Percentiles rank a stretch among this genome's conserved stretches.
These are phyloP conservation scores for Cordyceps cicadae DNA, from an alignment of 2,329 filamentous ascomycete genomes.

Conservation along the genomic window DNA sequence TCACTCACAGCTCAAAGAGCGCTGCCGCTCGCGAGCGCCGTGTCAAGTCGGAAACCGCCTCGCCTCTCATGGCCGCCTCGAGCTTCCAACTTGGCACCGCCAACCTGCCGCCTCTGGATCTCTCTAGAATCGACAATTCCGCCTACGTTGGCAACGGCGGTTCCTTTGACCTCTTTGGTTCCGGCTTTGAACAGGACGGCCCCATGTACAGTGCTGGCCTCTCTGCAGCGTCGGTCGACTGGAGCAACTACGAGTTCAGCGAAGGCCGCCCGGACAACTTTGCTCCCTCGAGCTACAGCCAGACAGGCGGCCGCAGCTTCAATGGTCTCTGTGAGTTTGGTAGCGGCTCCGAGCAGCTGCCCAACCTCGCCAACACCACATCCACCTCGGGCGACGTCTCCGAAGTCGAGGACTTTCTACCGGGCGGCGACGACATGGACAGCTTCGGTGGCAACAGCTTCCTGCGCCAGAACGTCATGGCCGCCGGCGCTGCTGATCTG, in stretches of 20 bases:
- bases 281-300: constrained; percentile 46
- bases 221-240: constrained; percentile 42
- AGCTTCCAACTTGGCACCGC: constrained; percentile 46
- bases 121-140: constrained; percentile 46
- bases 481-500: constrained; percentile 32
- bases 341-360: constrained; percentile 45
- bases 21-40: constrained; percentile 39
- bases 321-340: constrained; percentile 43
- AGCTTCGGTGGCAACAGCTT: constrained; percentile 39
- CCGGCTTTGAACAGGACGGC: constrained; percentile 42
- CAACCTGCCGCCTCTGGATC: constrained; percentile 48
- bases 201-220: constrained; percentile 56
- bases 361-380: constrained; percentile 46
- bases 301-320: constrained; percentile 43
- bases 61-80: constrained; percentile 44
- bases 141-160: constrained; percentile 35
- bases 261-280: constrained; percentile 40
- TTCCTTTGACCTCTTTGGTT: constrained; percentile 44
- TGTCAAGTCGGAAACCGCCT: constrained; percentile 54
- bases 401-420: constrained; percentile 53
- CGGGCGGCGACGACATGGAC: constrained; percentile 38
- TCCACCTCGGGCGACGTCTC: constrained; percentile 61
- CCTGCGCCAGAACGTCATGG: constrained; percentile 37
- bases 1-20: constrained; percentile 28
- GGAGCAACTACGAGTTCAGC: constrained; percentile 39